These are phyloP conservation scores for Phytopythium oedochilum DNA, from an alignment of 352 stramenopile species.

Conservation along the genomic window DNA sequence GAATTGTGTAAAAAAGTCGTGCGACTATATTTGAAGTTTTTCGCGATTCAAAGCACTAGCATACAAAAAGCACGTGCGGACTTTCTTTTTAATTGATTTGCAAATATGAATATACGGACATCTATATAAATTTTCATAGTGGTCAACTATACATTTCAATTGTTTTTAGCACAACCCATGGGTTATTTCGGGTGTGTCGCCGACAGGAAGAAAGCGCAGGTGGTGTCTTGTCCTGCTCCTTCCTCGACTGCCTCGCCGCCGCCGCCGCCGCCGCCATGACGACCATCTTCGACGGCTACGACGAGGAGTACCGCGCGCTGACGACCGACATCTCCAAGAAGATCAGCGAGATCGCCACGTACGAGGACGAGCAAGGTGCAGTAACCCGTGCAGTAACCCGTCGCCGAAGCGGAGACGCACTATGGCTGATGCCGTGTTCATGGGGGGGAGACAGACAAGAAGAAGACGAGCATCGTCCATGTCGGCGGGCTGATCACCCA, in stretches of 20 bases:
- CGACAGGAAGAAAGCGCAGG: not conserved
- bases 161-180: no score
- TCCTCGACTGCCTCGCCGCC: not conserved
- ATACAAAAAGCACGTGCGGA: no score
- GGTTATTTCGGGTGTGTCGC: no score
- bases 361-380: constrained; percentile 76
- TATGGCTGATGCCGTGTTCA: no score
- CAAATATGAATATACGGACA: no score
- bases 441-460: constrained; percentile 83
- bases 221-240: not conserved
- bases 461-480: constrained; percentile 80
- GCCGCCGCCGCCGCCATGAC: constrained; percentile 49
- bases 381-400: no score
- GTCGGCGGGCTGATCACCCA: constrained; percentile 77
- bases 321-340: constrained; percentile 87
- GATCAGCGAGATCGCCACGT: constrained; percentile 83
- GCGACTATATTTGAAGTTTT: no score
- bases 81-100: no score
- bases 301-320: constrained; percentile 84
- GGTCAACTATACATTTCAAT: no score
- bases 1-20: no score
- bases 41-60: no score
- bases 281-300: constrained; percentile 87
- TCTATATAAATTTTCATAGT: no score
- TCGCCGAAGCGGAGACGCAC: not conserved